A percentile compares a stretch with the other conserved stretches of the same genome.
phyloP scores from a whole-genome alignment of 176 grass and related monocot species.

The Paspalum notatum region DNA sequence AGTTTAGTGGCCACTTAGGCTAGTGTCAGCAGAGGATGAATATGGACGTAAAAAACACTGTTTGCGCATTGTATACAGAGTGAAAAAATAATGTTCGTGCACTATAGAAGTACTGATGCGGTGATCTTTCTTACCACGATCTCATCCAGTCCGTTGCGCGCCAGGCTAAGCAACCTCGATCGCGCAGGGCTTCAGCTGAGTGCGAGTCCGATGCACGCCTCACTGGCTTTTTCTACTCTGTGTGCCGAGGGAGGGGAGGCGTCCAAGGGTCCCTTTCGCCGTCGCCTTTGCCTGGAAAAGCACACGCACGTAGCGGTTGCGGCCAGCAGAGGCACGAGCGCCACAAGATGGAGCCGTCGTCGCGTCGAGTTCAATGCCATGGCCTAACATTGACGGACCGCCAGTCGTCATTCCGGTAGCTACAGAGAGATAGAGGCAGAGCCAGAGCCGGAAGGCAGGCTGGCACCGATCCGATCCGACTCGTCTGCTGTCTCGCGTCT shows the following conservation, averaged over 20 bases:
- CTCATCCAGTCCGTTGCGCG: conserved; percentile 19
- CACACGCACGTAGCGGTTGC: background rate
- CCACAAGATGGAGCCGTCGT: background rate
- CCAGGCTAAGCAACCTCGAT: conserved; percentile 38
- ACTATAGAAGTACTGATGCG: too few species aligned
- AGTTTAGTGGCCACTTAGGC: background rate
- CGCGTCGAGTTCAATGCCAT: background rate
- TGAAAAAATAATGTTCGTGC: too few species aligned
- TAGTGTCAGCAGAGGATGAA: too few species aligned
- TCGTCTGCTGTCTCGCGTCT: background rate
- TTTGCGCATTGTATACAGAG: too few species aligned
- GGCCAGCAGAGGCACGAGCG: background rate
- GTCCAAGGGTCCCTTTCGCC: conserved; percentile 21
- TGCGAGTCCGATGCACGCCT: conserved; percentile 55
- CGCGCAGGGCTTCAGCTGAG: conserved; percentile 8
- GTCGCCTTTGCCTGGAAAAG: conserved; percentile 29
- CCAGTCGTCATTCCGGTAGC: background rate
- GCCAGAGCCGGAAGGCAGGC: background rate
- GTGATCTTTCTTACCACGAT: too few species aligned
- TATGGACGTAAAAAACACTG: too few species aligned
- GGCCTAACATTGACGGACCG: background rate
- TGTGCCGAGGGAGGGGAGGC: background rate
- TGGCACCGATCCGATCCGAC: background rate
- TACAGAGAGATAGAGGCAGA: background rate
- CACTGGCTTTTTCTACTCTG: conserved; percentile 1